These are phyloP conservation scores for Aureobasidium subglaciale DNA, from an alignment of 2,329 filamentous ascomycete species.

Conservation along the genomic window DNA sequence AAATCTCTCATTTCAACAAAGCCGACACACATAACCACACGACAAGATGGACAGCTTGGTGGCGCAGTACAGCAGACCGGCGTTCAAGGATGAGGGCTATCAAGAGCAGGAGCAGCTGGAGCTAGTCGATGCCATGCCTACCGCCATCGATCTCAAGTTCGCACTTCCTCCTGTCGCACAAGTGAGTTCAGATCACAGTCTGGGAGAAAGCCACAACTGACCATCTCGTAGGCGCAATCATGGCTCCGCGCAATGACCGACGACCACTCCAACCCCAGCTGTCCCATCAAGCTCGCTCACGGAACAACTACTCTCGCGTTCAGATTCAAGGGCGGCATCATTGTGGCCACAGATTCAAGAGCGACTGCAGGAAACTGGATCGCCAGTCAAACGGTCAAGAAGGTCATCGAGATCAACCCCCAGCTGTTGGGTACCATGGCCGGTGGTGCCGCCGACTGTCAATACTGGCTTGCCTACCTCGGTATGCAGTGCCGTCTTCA, in stretches of 20 bases:
- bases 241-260: conserved; percentile 97
- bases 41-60: conserved; percentile 81
- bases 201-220: conserved; percentile 15
- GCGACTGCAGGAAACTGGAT: conserved; percentile 99
- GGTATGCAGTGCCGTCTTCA: conserved; percentile 99
- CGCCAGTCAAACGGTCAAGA: conserved; percentile 98
- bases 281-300: conserved; percentile 98
- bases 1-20: not conserved
- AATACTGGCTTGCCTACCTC: conserved; percentile 99
- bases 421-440: conserved; percentile 95
- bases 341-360: conserved; percentile 95
- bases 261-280: conserved; percentile 92
- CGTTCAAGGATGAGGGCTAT: conserved; percentile 65
- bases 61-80: conserved; percentile 78
- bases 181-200: conserved; percentile 46
- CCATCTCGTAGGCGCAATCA: conserved; percentile 61
- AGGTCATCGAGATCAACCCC: conserved; percentile 98
- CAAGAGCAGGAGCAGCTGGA: conserved; percentile 58
- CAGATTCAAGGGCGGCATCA: conserved; percentile 96
- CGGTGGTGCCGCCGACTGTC: conserved; percentile 95
- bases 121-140: conserved; percentile 59
- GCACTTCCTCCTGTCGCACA: conserved; percentile 88
- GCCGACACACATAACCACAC: not conserved
- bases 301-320: conserved; percentile 97
- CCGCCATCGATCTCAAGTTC: conserved; percentile 79